Evolutionary conservation across 2,329 filamentous ascomycete species (phyloP).

Genomic region (Alternaria tenuissima): DNA sequence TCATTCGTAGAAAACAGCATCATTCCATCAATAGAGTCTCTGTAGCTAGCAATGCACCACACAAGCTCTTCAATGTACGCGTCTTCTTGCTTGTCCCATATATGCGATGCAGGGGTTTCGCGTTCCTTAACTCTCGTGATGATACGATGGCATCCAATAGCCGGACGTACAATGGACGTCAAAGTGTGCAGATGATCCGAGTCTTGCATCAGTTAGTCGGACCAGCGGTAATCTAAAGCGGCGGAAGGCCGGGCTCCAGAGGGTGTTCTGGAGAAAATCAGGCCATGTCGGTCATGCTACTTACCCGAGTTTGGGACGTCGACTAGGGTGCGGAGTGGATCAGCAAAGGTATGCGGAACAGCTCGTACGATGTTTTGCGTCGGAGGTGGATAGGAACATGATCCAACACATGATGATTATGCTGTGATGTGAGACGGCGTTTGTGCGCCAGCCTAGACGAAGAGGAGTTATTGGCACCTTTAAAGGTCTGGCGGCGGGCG

Average conservation of each 20-base stretch:
- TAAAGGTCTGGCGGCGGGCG: not conserved
- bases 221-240: constrained; percentile 5
- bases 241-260: constrained; percentile 2
- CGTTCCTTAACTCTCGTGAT: constrained; percentile 8
- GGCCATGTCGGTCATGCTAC: constrained; percentile 18
- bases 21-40: constrained; percentile 1
- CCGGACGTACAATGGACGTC: constrained; percentile 1
- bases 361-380: constrained; percentile 8
- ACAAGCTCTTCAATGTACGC: not conserved
- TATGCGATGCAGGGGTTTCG: constrained; percentile 1
- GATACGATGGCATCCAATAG: constrained; percentile 13
- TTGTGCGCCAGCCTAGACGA: not conserved
- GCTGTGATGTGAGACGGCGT: constrained; percentile 4
- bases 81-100: not conserved
- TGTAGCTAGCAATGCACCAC: constrained; percentile 11
- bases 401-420: constrained; percentile 4
- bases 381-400: not conserved
- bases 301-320: constrained; percentile 10
- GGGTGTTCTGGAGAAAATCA: constrained; percentile 10
- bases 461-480: not conserved
- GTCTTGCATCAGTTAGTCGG: constrained; percentile 11
- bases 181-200: constrained; percentile 14
- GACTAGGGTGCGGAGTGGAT: constrained; percentile 1
- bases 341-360: constrained; percentile 6
- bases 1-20: constrained; percentile 8